Percentiles rank a stretch among this genome's conserved stretches.
These are phyloP conservation scores for Phytophthora colocasiae DNA, from an alignment of 352 stramenopile genomes.

Conservation along the genomic window DNA sequence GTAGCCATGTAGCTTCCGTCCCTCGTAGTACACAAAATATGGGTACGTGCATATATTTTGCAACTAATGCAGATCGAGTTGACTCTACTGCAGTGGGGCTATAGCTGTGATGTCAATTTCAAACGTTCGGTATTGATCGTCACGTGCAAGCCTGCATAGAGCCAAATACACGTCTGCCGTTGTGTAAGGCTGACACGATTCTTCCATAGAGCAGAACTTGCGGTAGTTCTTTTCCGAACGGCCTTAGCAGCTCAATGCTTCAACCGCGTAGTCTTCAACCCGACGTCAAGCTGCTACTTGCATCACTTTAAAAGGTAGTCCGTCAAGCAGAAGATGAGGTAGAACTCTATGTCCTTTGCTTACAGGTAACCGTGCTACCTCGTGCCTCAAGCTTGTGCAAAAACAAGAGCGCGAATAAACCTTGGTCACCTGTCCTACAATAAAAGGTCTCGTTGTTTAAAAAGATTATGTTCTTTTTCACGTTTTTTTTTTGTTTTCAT, in stretches of 20 bases:
- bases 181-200: constrained; percentile 39
- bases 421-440: too few species aligned
- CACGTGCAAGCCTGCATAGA: constrained; percentile 43
- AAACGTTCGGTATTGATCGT: constrained; percentile 23
- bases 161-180: constrained; percentile 7
- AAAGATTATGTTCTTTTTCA: too few species aligned
- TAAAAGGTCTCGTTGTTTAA: too few species aligned
- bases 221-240: constrained; percentile 44
- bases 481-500: too few species aligned
- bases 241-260: constrained; percentile 36
- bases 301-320: constrained; percentile 38
- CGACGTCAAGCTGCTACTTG: constrained; percentile 7
- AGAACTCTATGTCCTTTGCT: constrained; percentile 22
- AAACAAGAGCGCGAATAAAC: constrained; percentile 40
- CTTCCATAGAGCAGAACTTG: constrained; percentile 49
- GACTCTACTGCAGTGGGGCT: not conserved
- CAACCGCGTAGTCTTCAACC: constrained; percentile 27
- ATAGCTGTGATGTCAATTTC: constrained; percentile 23
- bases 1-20: too few species aligned
- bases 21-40: too few species aligned
- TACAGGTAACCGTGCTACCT: constrained; percentile 39
- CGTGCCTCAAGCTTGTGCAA: constrained; percentile 58
- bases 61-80: too few species aligned
- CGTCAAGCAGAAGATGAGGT: constrained; percentile 53
- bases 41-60: too few species aligned